A percentile compares a stretch with the other conserved stretches of the same genome.
These are phyloP conservation scores for Maudiozyma barnettii DNA, from an alignment of 805 yeast species.

Conservation along the genomic window DNA sequence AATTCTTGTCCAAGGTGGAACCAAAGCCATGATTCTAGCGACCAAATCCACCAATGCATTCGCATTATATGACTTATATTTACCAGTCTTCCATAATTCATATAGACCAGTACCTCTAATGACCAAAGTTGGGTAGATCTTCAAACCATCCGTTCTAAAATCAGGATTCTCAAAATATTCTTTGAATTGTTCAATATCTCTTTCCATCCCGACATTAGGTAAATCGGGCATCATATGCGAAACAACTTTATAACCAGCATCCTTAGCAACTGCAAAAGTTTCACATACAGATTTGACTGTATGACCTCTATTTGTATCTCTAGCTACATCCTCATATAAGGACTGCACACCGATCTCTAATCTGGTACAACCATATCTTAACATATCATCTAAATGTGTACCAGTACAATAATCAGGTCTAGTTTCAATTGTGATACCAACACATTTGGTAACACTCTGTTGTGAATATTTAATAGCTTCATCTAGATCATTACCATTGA, in stretches of 20 bases:
- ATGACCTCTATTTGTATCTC: slow-evolving; percentile 97
- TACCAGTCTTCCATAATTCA: slow-evolving; percentile 94
- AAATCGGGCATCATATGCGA: slow-evolving; percentile 99
- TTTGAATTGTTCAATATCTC: slow-evolving; percentile 90
- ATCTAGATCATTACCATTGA: slow-evolving; percentile 74
- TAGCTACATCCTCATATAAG: slow-evolving; percentile 94
- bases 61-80: slow-evolving; percentile 89
- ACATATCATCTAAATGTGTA: slow-evolving; percentile 91
- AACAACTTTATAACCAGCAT: slow-evolving; percentile 95
- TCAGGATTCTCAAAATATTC: slow-evolving; percentile 97
- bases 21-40: slow-evolving; percentile 89
- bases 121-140: slow-evolving; percentile 90
- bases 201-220: slow-evolving; percentile 97
- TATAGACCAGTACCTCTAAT: slow-evolving; percentile 95
- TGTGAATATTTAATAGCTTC: slow-evolving; percentile 89
- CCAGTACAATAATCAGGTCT: slow-evolving; percentile 98
- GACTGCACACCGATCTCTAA: slow-evolving; percentile 96
- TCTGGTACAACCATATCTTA: slow-evolving; percentile 92
- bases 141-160: slow-evolving; percentile 93
- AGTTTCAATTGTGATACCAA: slow-evolving; percentile 96
- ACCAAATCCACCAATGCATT: slow-evolving; percentile 89
- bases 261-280: slow-evolving; percentile 92
- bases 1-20: slow-evolving; percentile 98
- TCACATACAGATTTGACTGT: slow-evolving; percentile 94
- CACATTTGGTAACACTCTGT: slow-evolving; percentile 92